Evolutionary conservation across 148 eudicot species (phyloP).

Genomic region (Vaccinium darrowii): DNA sequence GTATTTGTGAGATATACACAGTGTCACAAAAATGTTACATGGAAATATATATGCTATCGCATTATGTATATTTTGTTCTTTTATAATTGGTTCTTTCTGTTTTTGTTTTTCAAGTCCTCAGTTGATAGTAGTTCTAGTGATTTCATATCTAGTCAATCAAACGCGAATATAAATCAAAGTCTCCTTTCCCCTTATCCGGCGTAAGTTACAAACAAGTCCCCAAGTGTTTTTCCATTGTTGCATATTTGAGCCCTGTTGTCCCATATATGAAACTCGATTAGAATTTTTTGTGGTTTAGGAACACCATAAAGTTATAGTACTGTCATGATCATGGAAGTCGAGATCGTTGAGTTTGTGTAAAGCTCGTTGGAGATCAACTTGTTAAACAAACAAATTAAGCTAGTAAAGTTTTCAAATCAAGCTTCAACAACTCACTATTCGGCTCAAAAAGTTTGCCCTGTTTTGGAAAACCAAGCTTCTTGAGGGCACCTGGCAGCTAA

Average conservation of each 20-base stretch:
- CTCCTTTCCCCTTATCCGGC: no score
- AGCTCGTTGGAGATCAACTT: neutral
- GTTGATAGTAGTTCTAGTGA: neutral
- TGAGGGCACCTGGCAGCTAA: no score
- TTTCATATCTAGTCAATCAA: neutral
- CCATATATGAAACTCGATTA: neutral
- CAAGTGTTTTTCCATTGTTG: neutral
- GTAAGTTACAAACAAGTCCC: neutral
- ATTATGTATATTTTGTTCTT: no score
- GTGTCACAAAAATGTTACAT: neutral
- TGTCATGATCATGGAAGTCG: neutral
- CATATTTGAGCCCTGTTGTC: neutral
- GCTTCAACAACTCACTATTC: neutral
- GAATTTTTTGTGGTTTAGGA: neutral
- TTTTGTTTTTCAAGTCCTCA: no score
- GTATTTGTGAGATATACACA: no score
- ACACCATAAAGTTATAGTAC: neutral
- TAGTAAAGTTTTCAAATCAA: neutral
- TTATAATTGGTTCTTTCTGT: neutral
- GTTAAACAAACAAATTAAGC: neutral
- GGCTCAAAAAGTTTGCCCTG: neutral
- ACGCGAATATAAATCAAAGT: no score
- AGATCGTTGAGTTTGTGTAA: neutral
- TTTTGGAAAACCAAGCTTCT: neutral
- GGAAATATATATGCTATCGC: no score